Base-by-base conservation (phyloP, 1,284 basidiomycete species). In the Rhodotorula sp. region DNA sequence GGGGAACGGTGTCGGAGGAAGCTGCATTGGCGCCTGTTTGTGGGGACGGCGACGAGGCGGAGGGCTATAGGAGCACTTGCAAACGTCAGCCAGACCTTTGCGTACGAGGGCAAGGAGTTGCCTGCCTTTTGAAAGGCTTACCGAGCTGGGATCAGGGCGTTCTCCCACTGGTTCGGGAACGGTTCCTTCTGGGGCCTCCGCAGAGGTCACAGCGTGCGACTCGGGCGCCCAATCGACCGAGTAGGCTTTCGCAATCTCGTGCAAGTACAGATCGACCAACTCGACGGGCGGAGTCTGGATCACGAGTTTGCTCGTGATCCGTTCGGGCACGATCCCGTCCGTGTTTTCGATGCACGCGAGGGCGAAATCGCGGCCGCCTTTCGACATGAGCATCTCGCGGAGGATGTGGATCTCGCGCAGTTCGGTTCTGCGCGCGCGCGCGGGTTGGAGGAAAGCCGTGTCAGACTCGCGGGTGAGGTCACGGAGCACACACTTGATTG, bases 301-400 rank as follows among this genome's bases (percentile, higher is more conserved):
- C 8, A 83, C 79, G 18, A 95, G 81, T 80, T 95, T 95, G 76
- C 84, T 86, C 62, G 86, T 83, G 64, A 93, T 84, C 75, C 88
- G 87, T 67, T 89, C 87, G 78, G 86, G 89, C 63, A 95, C 92
- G 80, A 88, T 88, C n/a, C 82, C 83, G 76, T 89, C 87, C 60
- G 83, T 85, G 80, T 94, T 94, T 78, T 94, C 92, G 86, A 93
- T 91, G 3, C 89, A 88, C 29, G 85, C 86, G 33, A 86, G 77
- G 18, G 91, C 86, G 78, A 90, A 94, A 30, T 95, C 93, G 29
- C 92, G 86, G 22, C 92, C 91, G 78, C 87, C 95, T 81, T 92
- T 96, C 81, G 94, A 90, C 89, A 95, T 91, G 67, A 99, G 86
- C 80, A 97, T 87, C 79, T 98, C 94, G 55, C 95, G 88, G 53